Base-by-base conservation (phyloP, 2,329 filamentous ascomycete species). In the Lojkania enalia region DNA sequence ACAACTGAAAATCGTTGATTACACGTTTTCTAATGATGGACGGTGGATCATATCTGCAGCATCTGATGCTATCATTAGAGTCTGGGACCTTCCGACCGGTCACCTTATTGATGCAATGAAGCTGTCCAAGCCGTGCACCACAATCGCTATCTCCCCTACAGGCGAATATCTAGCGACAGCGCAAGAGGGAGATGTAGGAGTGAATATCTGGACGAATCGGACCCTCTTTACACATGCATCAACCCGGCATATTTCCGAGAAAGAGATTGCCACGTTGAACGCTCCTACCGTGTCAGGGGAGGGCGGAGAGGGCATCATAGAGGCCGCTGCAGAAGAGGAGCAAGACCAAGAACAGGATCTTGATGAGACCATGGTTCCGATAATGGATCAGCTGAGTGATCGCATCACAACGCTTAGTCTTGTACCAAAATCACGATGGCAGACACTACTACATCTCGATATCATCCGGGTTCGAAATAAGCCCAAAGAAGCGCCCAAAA, bases 181-280 rank as follows among this genome's bases (percentile, higher is more conserved):
- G 0, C 85, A 90, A 41, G 83, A 90, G 42, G 87, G 86, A 45
- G 84, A 86, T 52, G 81, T 96, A 1, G 94, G 94, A 11, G 86
- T 99, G n/a, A 86, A 89, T 56, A 82, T 99, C 36, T 99, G 94
- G 92, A 96, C 89, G 16, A 99, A 99, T 71, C 88, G 88, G 62
- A 86, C 87, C 0, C 77, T 97, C 1, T 99, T 96, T 76, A 88
- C 85, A 44, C 90, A 96, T 58, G 84, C 96, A 0, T 86, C 91
- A 0, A 95, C 90, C 1, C 80, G 87, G 15, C 88, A 94, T 58
- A 87, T 99, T 46, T 85, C 87, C 3, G 89, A 95, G 52, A 79
- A 82, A 42, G 84, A 89, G 35, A 82, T 95, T 32, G 76, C 76
- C 5, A 73, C 82, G 11, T 79, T 90, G 14, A 72, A 78, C 4